Evolutionary conservation across 768 basidiomycete genomes (phyloP).

Genomic region (Leccinum barrowsii): DNA sequence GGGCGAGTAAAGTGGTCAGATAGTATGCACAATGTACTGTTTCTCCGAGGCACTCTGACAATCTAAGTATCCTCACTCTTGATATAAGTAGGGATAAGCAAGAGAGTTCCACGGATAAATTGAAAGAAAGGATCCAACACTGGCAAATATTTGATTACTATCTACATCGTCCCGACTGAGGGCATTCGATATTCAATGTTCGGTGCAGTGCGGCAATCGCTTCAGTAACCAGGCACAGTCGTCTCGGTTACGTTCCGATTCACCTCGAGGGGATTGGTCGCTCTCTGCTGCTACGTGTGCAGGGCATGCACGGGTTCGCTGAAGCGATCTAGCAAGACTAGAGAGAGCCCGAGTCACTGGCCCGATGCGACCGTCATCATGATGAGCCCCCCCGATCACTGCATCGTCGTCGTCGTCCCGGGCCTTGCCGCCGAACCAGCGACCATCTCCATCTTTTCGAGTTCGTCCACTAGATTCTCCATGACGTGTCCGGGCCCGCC

Average conservation of each 20-base stretch:
- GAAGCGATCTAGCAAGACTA: not conserved
- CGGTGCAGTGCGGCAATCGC: not conserved
- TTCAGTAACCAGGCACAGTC: not conserved
- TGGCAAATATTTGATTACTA: no score
- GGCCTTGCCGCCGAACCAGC: not conserved
- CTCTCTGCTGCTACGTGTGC: not conserved
- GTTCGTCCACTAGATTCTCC: conserved; percentile 78
- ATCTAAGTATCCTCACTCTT: not conserved
- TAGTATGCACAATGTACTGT: not conserved
- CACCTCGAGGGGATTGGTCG: not conserved
- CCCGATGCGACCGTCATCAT: no score
- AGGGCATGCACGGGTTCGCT: not conserved
- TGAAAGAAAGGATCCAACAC: no score
- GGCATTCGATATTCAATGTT: no score
- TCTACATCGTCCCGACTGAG: no score
- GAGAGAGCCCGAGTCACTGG: not conserved
- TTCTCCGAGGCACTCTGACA: not conserved
- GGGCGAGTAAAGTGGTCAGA: not conserved
- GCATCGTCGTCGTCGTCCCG: not conserved
- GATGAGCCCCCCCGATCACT: not conserved
- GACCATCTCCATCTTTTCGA: conserved; percentile 59
- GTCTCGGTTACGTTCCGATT: not conserved
- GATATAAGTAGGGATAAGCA: no score
- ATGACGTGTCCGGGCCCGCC: conserved; percentile 50
- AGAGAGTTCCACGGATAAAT: no score